These are phyloP conservation scores for Penicillium tannophilum DNA, from an alignment of 495 filamentous ascomycete species.

Conservation along the genomic window DNA sequence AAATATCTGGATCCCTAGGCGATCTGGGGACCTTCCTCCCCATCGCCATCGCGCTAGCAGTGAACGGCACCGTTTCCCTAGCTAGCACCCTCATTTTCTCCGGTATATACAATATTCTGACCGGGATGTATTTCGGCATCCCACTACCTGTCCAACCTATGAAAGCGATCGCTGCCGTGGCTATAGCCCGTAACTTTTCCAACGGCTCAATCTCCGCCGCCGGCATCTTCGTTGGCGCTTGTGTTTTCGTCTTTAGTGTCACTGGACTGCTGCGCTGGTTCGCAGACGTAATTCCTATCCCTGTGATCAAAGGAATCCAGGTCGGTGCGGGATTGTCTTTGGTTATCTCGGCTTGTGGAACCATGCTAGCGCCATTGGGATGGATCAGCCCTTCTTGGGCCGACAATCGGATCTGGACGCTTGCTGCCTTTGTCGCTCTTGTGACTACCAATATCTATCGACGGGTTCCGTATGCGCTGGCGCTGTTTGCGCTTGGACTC, in stretches of 20 bases:
- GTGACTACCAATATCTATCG: conserved; percentile 60
- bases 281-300: conserved; percentile 71
- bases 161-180: conserved; percentile 90
- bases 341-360: conserved; percentile 69
- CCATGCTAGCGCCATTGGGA: conserved; percentile 59
- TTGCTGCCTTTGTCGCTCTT: conserved; percentile 69
- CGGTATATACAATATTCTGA: conserved; percentile 81
- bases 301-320: conserved; percentile 92
- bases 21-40: conserved; percentile 92
- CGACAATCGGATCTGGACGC: conserved; percentile 74
- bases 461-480: conserved; percentile 73
- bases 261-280: conserved; percentile 75
- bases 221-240: conserved; percentile 71
- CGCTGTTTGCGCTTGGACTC: conserved; percentile 67
- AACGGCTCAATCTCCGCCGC: conserved; percentile 73
- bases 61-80: conserved; percentile 74
- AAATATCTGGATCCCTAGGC: conserved; percentile 88
- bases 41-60: conserved; percentile 78
- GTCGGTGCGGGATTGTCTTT: conserved; percentile 85
- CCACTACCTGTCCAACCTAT: conserved; percentile 86
- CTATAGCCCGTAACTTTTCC: conserved; percentile 67
- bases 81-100: conserved; percentile 85
- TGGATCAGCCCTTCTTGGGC: conserved; percentile 61
- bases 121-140: conserved; percentile 80
- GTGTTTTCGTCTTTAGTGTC: conserved; percentile 73